A percentile compares a stretch with the other conserved stretches of the same genome.
These are phyloP conservation scores for Rubus parviflorus DNA, from an alignment of 306 rosid genomes.

Conservation along the genomic window DNA sequence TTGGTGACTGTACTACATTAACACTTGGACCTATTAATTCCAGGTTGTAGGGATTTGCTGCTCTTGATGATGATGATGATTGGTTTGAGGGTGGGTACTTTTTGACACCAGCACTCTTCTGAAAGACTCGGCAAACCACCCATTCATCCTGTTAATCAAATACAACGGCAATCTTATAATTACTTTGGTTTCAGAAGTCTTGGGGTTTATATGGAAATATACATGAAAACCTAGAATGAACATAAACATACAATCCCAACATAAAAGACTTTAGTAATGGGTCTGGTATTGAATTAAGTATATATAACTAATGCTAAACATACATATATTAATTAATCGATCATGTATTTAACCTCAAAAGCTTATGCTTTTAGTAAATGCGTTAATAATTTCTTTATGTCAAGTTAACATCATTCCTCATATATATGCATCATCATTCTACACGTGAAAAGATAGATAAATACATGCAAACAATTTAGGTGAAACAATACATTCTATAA, in stretches of 20 bases:
- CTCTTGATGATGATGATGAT: slow-evolving; percentile 34
- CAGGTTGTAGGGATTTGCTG: slow-evolving; percentile 57
- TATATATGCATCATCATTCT: not conserved
- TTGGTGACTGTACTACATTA: slow-evolving; percentile 37
- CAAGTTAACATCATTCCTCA: not conserved
- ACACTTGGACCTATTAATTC: slow-evolving; percentile 45
- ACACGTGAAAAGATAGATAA: not conserved
- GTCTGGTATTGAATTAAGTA: too few relatives aligned
- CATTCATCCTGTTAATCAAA: slow-evolving; percentile 70
- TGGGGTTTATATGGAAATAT: not conserved
- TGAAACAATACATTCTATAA: not conserved
- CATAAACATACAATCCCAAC: not conserved
- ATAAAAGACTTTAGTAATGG: not conserved
- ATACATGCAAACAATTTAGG: not conserved
- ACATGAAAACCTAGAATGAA: not conserved
- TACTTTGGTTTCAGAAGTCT: not conserved
- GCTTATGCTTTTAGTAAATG: not conserved
- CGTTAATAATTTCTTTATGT: not conserved
- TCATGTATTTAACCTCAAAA: too few relatives aligned
- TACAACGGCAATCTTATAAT: not conserved
- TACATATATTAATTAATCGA: too few relatives aligned
- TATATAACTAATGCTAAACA: too few relatives aligned
- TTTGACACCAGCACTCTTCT: slow-evolving; percentile 71
- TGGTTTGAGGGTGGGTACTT: slow-evolving; percentile 64
- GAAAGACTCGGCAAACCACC: slow-evolving; percentile 87